Conservation (phyloP, 2,329 filamentous ascomycete species). For the Aspergillus nomiae region DNA sequence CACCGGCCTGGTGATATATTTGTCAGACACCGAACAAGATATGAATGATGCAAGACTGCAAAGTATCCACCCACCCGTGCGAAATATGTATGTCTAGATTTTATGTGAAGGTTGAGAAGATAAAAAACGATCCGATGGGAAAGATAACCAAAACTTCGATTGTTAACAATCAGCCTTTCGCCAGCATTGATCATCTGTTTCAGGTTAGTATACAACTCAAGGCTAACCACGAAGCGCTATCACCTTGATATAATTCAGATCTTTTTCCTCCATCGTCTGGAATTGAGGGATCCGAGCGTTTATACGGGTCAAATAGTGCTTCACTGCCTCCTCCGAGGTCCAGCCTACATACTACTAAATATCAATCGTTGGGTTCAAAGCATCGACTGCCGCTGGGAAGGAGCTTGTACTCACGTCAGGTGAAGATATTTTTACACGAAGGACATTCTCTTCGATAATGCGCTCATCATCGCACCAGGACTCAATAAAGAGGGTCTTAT, state of each 20-base stretch:
- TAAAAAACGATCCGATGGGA: slow-evolving; percentile 98
- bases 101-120: slow-evolving; percentile 95
- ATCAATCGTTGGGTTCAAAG: slow-evolving; percentile 8
- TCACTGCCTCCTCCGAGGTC: slow-evolving; percentile 88
- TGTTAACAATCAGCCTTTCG: slow-evolving; percentile 91
- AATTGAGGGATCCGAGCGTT: slow-evolving; percentile 92
- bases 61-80: slow-evolving; percentile 60
- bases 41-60: neutral
- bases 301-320: slow-evolving; percentile 87
- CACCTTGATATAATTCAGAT: slow-evolving; percentile 91
- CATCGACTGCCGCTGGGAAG: slow-evolving; percentile 7
- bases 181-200: slow-evolving; percentile 90
- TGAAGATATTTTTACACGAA: slow-evolving; percentile 96
- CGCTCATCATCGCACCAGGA: slow-evolving; percentile 90
- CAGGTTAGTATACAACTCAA: slow-evolving; percentile 15
- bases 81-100: slow-evolving; percentile 91
- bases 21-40: slow-evolving; percentile 13
- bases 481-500: slow-evolving; percentile 92
- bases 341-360: slow-evolving; percentile 76
- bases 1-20: slow-evolving; percentile 61
- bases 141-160: slow-evolving; percentile 93
- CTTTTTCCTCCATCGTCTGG: slow-evolving; percentile 91
- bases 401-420: slow-evolving; percentile 71
- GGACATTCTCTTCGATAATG: slow-evolving; percentile 94
- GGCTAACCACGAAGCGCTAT: neutral